Percentiles rank a stretch among this genome's conserved stretches.
phyloP scores from a whole-genome alignment of 129 eudicot genomes.

The Apium graveolens region DNA sequence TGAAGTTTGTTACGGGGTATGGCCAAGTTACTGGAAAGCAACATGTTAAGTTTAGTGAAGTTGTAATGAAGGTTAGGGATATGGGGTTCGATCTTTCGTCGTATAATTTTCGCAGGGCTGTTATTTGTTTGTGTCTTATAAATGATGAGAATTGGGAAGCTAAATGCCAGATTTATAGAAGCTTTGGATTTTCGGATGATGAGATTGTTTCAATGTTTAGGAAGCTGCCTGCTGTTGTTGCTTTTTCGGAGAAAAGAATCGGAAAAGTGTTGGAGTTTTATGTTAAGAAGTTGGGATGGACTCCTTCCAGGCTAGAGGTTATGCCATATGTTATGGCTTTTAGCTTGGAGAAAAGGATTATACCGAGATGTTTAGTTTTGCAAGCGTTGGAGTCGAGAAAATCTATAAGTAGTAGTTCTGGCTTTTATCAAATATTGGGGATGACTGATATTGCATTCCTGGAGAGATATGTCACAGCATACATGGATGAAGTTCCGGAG shows the following conservation, averaged over 20 bases:
- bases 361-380: slow-evolving; percentile 16
- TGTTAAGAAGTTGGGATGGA: slow-evolving; percentile 4
- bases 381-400: slow-evolving; percentile 5
- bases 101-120: neutral
- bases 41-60: neutral
- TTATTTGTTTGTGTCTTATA: neutral
- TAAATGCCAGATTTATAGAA: neutral
- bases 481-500: slow-evolving; percentile 5
- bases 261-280: neutral
- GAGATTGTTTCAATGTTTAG: slow-evolving; percentile 8
- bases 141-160: slow-evolving; percentile 11
- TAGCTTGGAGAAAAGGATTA: slow-evolving; percentile 18
- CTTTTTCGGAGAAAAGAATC: slow-evolving; percentile 15
- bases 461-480: neutral
- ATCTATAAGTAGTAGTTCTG: neutral
- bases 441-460: neutral
- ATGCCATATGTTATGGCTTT: neutral
- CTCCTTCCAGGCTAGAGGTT: neutral
- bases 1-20: neutral
- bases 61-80: slow-evolving; percentile 10
- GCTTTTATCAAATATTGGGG: neutral
- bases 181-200: slow-evolving; percentile 16
- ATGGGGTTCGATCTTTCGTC: slow-evolving; percentile 6
- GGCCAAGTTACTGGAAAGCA: neutral
- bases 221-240: slow-evolving; percentile 1